These are phyloP conservation scores for Cokeromyces recurvatus DNA, from an alignment of 371 early-diverging fungal species.

Conservation along the genomic window DNA sequence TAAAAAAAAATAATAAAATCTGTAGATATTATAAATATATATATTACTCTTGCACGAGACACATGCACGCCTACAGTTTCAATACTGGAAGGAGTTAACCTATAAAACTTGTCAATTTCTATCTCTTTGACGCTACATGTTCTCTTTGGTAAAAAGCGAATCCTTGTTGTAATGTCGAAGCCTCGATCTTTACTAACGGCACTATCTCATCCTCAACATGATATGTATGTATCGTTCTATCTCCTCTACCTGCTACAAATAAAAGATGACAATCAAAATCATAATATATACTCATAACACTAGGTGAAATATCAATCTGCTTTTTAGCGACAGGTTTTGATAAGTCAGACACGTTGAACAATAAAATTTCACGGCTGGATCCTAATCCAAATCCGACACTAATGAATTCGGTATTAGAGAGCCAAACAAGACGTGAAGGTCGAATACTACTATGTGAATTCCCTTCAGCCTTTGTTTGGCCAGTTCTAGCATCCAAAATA, in stretches of 20 bases:
- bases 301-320: conserved; percentile 70
- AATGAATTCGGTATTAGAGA: conserved; percentile 49
- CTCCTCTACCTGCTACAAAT: conserved; percentile 63
- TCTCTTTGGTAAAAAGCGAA: conserved; percentile 61
- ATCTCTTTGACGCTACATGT: conserved; percentile 57
- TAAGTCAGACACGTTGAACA: conserved; percentile 49
- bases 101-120: conserved; percentile 66
- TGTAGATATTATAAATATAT: too few relatives aligned
- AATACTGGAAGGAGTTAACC: conserved; percentile 62
- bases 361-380: conserved; percentile 56
- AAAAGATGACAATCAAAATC: conserved; percentile 66
- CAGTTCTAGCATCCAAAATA: conserved; percentile 58
- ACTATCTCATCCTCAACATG: conserved; percentile 22
- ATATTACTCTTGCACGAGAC: conserved; percentile 66
- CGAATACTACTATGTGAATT: conserved; percentile 67
- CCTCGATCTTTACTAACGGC: conserved; percentile 60
- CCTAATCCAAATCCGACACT: conserved; percentile 72
- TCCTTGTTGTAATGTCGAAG: conserved; percentile 61
- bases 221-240: conserved; percentile 45
- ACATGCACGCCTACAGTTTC: conserved; percentile 71
- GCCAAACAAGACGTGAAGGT: conserved; percentile 69
- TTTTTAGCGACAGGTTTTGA: conserved; percentile 31
- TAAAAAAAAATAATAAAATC: background rate
- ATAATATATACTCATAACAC: conserved; percentile 61
- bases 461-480: conserved; percentile 49